A percentile compares a stretch with the other conserved stretches of the same genome.
Conservation (phyloP, 345 rosid species). For the Ceriops zippeliana region DNA sequence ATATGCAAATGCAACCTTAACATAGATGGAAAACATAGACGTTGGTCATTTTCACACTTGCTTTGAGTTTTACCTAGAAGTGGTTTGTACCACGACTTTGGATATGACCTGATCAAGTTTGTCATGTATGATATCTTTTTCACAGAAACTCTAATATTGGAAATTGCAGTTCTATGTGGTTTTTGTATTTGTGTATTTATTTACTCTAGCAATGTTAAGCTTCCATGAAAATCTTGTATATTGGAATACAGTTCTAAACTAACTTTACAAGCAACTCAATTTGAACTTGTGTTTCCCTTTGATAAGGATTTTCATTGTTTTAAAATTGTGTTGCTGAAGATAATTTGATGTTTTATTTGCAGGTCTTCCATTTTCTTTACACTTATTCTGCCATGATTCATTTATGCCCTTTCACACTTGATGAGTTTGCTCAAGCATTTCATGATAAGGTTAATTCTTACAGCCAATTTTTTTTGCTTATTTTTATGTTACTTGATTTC, state of each 20-base stretch:
- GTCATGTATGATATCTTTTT: neutral
- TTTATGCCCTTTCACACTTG: conserved; percentile 73
- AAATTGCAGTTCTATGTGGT: neutral
- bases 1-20: neutral
- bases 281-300: neutral
- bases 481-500: neutral
- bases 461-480: conserved; percentile 7
- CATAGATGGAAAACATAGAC: neutral
- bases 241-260: neutral
- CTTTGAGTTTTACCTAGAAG: neutral
- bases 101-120: neutral
- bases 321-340: conserved; percentile 20
- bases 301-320: neutral
- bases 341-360: conserved; percentile 30
- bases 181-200: no score
- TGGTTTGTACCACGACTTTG: neutral
- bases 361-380: conserved; percentile 89
- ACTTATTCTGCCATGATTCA: conserved; percentile 65
- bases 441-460: conserved; percentile 72
- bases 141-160: neutral
- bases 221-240: no score
- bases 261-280: neutral
- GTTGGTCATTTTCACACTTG: neutral
- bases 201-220: no score
- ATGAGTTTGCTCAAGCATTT: conserved; percentile 86